phyloP scores from a whole-genome alignment of 2,329 filamentous ascomycete species.

The Zymoseptoria passerinii region DNA sequence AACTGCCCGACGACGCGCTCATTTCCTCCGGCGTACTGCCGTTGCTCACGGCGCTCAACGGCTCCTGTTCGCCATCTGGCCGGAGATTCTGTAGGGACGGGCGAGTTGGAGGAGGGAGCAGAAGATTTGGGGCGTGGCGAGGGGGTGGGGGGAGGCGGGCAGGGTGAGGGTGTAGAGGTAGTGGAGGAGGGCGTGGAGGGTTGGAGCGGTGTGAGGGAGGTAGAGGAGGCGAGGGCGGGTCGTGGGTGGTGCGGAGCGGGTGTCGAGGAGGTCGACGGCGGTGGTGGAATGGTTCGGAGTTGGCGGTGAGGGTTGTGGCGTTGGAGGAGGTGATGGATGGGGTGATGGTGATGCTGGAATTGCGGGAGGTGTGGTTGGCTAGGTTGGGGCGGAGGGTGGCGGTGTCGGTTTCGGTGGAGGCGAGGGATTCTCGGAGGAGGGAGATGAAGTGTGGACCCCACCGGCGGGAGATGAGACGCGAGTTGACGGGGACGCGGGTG shows the following conservation, averaged over 20 bases:
- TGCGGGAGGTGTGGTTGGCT: slow-evolving; percentile 50
- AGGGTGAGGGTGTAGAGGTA: slow-evolving; percentile 90
- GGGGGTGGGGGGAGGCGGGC: slow-evolving; percentile 62
- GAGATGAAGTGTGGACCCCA: slow-evolving; percentile 98
- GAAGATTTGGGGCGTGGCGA: slow-evolving; percentile 90
- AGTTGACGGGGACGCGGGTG: slow-evolving; percentile 89
- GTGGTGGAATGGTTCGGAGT: slow-evolving; percentile 31
- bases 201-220: slow-evolving; percentile 83
- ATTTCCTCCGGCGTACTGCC: slow-evolving; percentile 28
- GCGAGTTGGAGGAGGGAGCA: slow-evolving; percentile 92
- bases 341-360: slow-evolving; percentile 81
- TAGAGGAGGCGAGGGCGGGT: slow-evolving; percentile 79
- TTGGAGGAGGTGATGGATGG: slow-evolving; percentile 48
- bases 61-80: slow-evolving; percentile 38
- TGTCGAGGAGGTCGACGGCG: slow-evolving; percentile 41
- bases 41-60: slow-evolving; percentile 28
- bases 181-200: slow-evolving; percentile 80
- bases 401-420: slow-evolving; percentile 62
- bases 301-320: slow-evolving; percentile 38
- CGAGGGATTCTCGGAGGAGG: slow-evolving; percentile 68
- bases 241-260: slow-evolving; percentile 45
- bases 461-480: slow-evolving; percentile 72
- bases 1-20: slow-evolving; percentile 30
- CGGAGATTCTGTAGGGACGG: slow-evolving; percentile 86
- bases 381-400: slow-evolving; percentile 61